Conservation (phyloP, 768 basidiomycete genomes). For the Hericium rajendrae region DNA sequence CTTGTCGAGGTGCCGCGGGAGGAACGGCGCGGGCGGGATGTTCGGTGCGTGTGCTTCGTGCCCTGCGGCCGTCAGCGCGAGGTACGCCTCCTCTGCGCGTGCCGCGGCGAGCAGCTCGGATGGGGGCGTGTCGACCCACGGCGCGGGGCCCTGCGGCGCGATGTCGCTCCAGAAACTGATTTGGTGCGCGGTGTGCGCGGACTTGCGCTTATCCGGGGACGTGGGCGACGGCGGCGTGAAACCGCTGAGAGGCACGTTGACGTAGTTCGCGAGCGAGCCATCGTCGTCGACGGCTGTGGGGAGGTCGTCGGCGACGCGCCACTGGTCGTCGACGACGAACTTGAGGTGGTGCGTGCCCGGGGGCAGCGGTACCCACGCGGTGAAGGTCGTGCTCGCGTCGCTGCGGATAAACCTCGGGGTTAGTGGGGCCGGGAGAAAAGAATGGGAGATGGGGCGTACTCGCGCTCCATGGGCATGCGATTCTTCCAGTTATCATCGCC, state of each 20-base stretch:
- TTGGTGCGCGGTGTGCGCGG: conserved; percentile 12
- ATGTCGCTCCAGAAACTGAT: conserved; percentile 31
- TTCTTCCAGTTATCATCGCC: conserved; percentile 75
- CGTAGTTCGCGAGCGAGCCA: conserved; percentile 90
- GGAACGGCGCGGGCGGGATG: conserved; percentile 78
- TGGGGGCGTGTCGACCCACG: conserved; percentile 79
- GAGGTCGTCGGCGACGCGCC: conserved; percentile 70
- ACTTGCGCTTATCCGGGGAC: background rate
- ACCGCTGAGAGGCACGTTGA: conserved; percentile 45
- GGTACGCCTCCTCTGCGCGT: conserved; percentile 72
- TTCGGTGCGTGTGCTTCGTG: conserved; percentile 43
- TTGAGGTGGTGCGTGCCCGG: conserved; percentile 93
- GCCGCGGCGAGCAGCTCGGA: conserved; percentile 71
- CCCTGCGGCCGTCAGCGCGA: conserved; percentile 27
- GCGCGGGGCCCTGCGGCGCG: conserved; percentile 7
- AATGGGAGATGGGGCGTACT: conserved; percentile 32
- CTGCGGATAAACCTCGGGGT: conserved; percentile 12
- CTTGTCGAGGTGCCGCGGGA: conserved; percentile 90
- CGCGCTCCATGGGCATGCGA: conserved; percentile 50
- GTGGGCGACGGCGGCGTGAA: conserved; percentile 16
- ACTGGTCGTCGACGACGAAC: conserved; percentile 88
- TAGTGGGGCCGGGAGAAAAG: conserved; percentile 9
- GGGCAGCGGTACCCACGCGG: conserved; percentile 42
- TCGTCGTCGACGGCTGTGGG: conserved; percentile 90
- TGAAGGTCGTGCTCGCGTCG: conserved; percentile 28